Percentiles rank a stretch among this genome's conserved stretches.
phyloP scores from a whole-genome alignment of 2,329 filamentous ascomycete species.

The Talaromyces islandicus region DNA sequence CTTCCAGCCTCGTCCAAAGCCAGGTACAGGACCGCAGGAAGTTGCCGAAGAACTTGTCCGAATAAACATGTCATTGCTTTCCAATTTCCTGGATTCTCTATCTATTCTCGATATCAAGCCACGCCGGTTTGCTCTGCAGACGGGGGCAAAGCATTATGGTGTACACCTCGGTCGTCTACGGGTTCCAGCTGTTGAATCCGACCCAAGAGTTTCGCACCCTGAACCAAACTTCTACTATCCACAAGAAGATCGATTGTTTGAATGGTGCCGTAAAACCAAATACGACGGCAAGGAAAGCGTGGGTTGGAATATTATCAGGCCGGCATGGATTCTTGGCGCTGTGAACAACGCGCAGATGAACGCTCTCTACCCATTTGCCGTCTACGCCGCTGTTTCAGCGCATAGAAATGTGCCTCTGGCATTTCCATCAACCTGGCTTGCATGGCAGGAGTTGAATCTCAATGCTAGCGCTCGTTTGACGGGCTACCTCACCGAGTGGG shows the following conservation, averaged over 20 bases:
- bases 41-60: background rate
- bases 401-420: background rate
- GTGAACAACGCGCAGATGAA: background rate
- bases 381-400: background rate
- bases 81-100: background rate
- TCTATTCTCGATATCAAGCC: background rate
- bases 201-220: background rate
- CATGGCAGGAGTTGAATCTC: constrained; percentile 1
- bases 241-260: constrained; percentile 4
- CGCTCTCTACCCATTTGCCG: background rate
- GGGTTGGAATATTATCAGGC: constrained; percentile 3
- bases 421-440: background rate
- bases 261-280: background rate
- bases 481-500: constrained; percentile 3
- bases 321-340: constrained; percentile 1
- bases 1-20: background rate
- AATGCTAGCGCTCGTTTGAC: background rate
- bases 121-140: background rate
- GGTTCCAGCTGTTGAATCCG: constrained; percentile 2
- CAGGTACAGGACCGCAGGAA: background rate
- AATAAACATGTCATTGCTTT: background rate
- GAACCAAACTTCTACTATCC: constrained; percentile 7
- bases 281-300: background rate
- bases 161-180: constrained; percentile 3
- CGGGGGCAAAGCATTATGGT: constrained; percentile 4